Percentiles rank a stretch among this genome's conserved stretches.
Conservation (phyloP, 2,329 filamentous ascomycete genomes). For the Akanthomyces uredinophilus region DNA sequence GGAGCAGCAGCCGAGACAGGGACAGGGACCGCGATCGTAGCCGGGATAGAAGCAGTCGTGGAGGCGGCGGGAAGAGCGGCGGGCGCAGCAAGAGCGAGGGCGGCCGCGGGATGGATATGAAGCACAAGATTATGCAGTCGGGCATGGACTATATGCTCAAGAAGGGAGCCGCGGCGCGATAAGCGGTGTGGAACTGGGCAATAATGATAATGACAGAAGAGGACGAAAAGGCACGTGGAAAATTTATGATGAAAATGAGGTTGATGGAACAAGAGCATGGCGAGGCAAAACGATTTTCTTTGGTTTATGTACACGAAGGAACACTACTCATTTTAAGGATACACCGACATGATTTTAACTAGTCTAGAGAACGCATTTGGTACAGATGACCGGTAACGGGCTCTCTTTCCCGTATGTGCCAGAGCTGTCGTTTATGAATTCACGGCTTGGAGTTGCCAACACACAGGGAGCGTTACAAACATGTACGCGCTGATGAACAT, state of each 20-base stretch:
- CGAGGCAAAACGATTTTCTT: too few relatives aligned
- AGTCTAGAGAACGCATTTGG: background rate
- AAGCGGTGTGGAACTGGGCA: constrained; percentile 38
- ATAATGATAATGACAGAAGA: constrained; percentile 21
- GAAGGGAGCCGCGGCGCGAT: constrained; percentile 12
- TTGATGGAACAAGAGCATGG: too few relatives aligned
- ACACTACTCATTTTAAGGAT: background rate
- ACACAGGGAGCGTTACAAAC: too few relatives aligned
- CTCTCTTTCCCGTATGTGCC: too few relatives aligned
- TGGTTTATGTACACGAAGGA: too few relatives aligned
- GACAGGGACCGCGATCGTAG: background rate
- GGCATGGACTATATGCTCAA: constrained; percentile 23
- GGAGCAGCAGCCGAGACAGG: background rate
- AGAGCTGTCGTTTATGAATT: too few relatives aligned
- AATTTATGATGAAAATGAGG: too few relatives aligned
- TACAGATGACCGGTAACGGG: too few relatives aligned
- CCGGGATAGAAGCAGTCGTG: background rate
- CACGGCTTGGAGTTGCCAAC: too few relatives aligned
- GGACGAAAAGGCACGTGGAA: too few relatives aligned
- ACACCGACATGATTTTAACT: background rate
- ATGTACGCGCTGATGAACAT: too few relatives aligned
- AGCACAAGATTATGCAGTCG: constrained; percentile 23
- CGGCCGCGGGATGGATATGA: constrained; percentile 15
- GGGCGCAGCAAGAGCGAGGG: constrained; percentile 7
- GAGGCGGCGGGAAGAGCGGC: background rate